Evolutionary conservation across 345 rosid genomes (phyloP).

Genomic region (Cardamine occulta): DNA sequence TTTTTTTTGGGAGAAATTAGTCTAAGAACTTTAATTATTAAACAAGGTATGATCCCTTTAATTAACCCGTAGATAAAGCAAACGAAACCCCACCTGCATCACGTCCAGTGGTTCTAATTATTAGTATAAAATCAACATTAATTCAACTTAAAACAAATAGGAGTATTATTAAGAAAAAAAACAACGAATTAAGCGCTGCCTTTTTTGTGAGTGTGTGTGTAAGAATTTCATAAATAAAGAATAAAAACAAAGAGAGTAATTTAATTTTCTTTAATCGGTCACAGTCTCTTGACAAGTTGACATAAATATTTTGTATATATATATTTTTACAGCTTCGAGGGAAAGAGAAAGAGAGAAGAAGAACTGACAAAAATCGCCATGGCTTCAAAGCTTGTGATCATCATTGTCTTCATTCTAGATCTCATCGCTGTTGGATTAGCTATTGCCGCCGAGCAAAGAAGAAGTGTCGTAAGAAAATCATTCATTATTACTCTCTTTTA

Average conservation of each 20-base stretch:
- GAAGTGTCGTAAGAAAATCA: slow-evolving; percentile 74
- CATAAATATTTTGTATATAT: slow-evolving; percentile 14
- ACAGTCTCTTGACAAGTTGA: slow-evolving; percentile 23
- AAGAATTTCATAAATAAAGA: too few relatives aligned
- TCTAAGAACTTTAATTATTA: slow-evolving; percentile 25
- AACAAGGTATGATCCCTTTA: slow-evolving; percentile 33
- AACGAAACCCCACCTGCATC: slow-evolving; percentile 20
- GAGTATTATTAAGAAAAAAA: not conserved
- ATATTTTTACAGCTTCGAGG: slow-evolving; percentile 3
- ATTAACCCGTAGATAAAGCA: slow-evolving; percentile 39
- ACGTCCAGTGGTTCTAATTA: slow-evolving; percentile 27
- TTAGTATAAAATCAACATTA: not conserved
- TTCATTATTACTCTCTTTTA: not conserved
- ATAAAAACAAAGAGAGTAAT: not conserved
- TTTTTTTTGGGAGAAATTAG: not conserved
- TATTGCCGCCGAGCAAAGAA: slow-evolving; percentile 95
- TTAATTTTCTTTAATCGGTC: slow-evolving; percentile 31
- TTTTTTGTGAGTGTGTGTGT: too few relatives aligned
- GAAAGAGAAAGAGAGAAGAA: slow-evolving; percentile 31
- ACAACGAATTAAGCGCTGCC: slow-evolving; percentile 14
- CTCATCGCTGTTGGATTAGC: slow-evolving; percentile 94
- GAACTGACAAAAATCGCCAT: slow-evolving; percentile 44
- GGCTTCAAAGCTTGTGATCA: slow-evolving; percentile 85
- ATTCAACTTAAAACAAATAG: not conserved
- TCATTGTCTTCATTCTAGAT: slow-evolving; percentile 70